Evolutionary conservation across 2,329 filamentous ascomycete species (phyloP).

Genomic region (Fusarium chlamydosporum): DNA sequence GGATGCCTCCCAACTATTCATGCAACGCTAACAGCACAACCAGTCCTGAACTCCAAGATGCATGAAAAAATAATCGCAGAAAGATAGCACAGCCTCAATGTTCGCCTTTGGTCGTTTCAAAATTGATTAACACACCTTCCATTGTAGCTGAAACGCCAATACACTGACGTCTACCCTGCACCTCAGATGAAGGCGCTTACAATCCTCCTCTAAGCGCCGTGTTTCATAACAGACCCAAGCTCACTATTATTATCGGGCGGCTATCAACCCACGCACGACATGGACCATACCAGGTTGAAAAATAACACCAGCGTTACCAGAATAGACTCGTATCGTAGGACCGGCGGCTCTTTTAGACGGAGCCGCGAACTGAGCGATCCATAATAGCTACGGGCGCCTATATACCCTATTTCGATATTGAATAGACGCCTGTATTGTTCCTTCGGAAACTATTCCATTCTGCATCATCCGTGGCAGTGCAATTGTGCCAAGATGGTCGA

Average conservation of each 20-base stretch:
- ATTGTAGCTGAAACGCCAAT: constrained; percentile 23
- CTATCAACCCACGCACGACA: constrained; percentile 14
- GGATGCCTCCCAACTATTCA: constrained; percentile 36
- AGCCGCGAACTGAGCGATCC: constrained; percentile 4
- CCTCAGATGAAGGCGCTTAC: constrained; percentile 33
- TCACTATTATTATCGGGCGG: constrained; percentile 27
- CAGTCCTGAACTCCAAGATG: neutral
- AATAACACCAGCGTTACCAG: constrained; percentile 4
- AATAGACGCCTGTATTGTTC: constrained; percentile 18
- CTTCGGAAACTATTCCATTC: neutral
- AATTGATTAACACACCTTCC: neutral
- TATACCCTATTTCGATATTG: neutral
- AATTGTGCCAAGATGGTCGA: constrained; percentile 5
- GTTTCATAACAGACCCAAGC: constrained; percentile 31
- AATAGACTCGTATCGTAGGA: constrained; percentile 22
- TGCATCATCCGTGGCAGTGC: constrained; percentile 30
- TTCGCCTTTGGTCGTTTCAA: constrained; percentile 12
- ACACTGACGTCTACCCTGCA: constrained; percentile 2
- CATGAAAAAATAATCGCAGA: neutral
- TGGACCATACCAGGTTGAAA: neutral
- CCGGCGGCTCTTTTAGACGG: constrained; percentile 25
- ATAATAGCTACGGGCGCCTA: constrained; percentile 22
- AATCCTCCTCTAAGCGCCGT: constrained; percentile 31
- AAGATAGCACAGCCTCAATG: constrained; percentile 1
- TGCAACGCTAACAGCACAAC: constrained; percentile 10